phyloP scores from a whole-genome alignment of 75 land plant species.

The Pinus tabuliformis region DNA sequence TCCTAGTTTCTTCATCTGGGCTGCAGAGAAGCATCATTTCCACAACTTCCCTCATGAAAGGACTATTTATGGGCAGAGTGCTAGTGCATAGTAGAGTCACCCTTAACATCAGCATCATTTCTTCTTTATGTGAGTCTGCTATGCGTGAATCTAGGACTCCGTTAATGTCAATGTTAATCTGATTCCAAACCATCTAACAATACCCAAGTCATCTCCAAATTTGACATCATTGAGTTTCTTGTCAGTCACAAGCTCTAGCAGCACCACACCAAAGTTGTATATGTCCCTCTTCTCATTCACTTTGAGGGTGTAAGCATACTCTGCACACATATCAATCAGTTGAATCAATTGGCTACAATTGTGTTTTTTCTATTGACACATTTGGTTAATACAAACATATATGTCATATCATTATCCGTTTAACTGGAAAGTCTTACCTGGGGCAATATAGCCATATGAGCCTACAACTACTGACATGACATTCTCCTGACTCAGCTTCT shows the following conservation, averaged over 20 bases:
- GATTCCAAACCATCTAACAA: constrained; percentile 23
- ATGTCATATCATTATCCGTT: not conserved
- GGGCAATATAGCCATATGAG: constrained; percentile 58
- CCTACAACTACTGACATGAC: constrained; percentile 62
- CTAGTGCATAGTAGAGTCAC: constrained; percentile 26
- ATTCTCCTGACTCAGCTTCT: constrained; percentile 34
- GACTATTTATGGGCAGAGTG: constrained; percentile 15
- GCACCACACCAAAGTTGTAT: constrained; percentile 80
- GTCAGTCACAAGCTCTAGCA: constrained; percentile 73
- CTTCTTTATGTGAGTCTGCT: not conserved
- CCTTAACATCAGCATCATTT: not conserved
- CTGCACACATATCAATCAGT: constrained; percentile 23
- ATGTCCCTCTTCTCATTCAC: constrained; percentile 67
- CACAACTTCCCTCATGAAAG: constrained; percentile 30
- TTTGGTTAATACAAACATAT: no score
- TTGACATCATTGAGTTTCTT: constrained; percentile 45
- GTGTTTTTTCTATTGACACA: no score
- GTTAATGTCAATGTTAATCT: constrained; percentile 17
- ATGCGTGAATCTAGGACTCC: constrained; percentile 13
- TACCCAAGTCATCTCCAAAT: constrained; percentile 8
- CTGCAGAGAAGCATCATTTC: constrained; percentile 9
- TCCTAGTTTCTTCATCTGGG: not conserved
- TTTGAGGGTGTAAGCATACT: constrained; percentile 58
- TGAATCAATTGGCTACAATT: not conserved
- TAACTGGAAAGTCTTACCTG: constrained; percentile 6